Evolutionary conservation across 306 rosid genomes (phyloP).

Genomic region (Gastrolobium bilobum): DNA sequence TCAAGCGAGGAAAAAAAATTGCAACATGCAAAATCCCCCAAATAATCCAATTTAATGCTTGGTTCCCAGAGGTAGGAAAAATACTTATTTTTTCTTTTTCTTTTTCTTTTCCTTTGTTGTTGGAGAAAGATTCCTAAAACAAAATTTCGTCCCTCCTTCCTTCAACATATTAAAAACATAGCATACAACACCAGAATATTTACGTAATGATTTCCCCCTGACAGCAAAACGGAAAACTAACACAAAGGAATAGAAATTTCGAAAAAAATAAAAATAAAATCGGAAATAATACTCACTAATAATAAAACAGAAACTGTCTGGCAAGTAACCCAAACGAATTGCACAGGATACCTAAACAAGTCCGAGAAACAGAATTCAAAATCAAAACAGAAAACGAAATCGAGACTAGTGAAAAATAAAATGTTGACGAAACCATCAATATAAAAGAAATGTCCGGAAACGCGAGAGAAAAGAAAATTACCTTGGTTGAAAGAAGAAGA

Average conservation of each 20-base stretch:
- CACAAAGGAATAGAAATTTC: neutral
- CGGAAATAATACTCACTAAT: neutral
- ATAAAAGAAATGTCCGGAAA: neutral
- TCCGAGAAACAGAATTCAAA: neutral
- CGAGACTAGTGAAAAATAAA: neutral
- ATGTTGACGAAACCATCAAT: too few relatives aligned
- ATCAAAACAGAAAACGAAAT: conserved; percentile 23
- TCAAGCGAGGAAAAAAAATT: neutral
- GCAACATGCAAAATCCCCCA: neutral
- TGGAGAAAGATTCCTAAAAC: conserved; percentile 14
- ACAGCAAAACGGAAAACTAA: neutral
- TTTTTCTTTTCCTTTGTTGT: neutral
- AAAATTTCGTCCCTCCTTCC: neutral
- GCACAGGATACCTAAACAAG: neutral
- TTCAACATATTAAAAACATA: conserved; percentile 16
- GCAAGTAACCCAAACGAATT: neutral
- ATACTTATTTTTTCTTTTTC: neutral
- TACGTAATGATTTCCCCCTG: neutral
- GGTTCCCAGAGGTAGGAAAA: neutral
- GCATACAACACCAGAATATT: conserved; percentile 1
- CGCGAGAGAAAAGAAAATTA: neutral
- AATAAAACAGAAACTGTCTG: conserved; percentile 31
- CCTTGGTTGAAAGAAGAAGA: conserved; percentile 7
- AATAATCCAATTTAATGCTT: neutral
- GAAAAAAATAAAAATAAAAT: neutral